Percentiles rank a stretch among this genome's conserved stretches.
phyloP scores from a whole-genome alignment of 2,329 filamentous ascomycete genomes.

The Talaromyces sp. region DNA sequence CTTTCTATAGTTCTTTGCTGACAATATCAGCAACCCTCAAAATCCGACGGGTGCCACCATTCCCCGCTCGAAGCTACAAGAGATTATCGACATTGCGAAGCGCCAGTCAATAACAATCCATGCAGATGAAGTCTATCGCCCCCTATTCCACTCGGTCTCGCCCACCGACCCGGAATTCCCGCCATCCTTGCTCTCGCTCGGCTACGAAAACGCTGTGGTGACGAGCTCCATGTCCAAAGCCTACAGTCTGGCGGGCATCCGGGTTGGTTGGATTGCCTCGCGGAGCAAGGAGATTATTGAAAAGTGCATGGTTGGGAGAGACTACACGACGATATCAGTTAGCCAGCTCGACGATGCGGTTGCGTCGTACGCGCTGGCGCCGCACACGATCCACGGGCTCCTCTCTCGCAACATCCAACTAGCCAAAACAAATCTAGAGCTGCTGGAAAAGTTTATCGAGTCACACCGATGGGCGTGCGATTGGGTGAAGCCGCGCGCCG shows the following conservation, averaged over 20 bases:
- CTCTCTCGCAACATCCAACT: constrained; percentile 61
- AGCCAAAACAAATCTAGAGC: constrained; percentile 60
- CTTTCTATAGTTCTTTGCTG: not conserved
- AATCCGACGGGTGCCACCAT: constrained; percentile 74
- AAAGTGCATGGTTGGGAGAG: constrained; percentile 58
- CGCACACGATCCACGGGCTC: constrained; percentile 58
- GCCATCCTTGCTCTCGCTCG: constrained; percentile 65
- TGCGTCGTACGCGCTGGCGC: constrained; percentile 67
- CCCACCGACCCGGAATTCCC: constrained; percentile 52
- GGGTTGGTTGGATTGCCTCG: constrained; percentile 76
- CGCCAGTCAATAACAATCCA: constrained; percentile 62
- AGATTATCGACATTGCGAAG: constrained; percentile 60
- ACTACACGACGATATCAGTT: constrained; percentile 84
- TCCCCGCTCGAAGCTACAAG: constrained; percentile 53
- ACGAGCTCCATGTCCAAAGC: constrained; percentile 83
- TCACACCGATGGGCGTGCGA: constrained; percentile 58
- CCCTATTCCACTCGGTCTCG: constrained; percentile 67
- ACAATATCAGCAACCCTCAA: constrained; percentile 62
- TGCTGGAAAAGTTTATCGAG: constrained; percentile 64
- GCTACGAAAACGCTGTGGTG: constrained; percentile 64
- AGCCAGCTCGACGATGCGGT: constrained; percentile 76
- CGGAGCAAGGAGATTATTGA: constrained; percentile 58
- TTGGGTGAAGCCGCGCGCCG: constrained; percentile 71
- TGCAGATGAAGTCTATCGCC: constrained; percentile 77
- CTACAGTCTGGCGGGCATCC: constrained; percentile 75